Evolutionary conservation across 1,284 basidiomycete species (phyloP).

Genomic region (Irpex sp.): DNA sequence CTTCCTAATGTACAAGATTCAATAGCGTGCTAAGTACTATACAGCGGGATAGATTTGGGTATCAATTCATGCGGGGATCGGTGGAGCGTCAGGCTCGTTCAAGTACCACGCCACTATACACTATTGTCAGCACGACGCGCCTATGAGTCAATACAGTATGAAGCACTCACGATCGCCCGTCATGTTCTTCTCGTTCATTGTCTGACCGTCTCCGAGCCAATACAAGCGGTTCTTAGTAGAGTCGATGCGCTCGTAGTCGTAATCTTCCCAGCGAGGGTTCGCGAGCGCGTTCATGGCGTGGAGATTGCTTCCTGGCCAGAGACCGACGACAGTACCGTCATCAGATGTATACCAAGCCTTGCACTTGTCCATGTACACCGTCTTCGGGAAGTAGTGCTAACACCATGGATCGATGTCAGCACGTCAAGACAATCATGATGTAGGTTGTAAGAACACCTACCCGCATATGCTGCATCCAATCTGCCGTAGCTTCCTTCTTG

Average conservation of each 20-base stretch:
- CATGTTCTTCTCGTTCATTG: conserved; percentile 37
- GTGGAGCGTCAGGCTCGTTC: not conserved
- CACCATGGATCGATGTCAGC: not conserved
- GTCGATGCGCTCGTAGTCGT: conserved; percentile 46
- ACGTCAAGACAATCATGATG: not conserved
- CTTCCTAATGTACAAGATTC: not conserved
- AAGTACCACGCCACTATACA: not conserved
- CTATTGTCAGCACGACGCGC: not conserved
- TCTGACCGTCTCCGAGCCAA: conserved; percentile 57
- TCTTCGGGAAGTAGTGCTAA: conserved; percentile 48
- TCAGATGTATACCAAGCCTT: conserved; percentile 67
- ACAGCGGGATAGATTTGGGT: too few species aligned
- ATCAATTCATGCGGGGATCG: not conserved
- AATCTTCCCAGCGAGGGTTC: conserved; percentile 65
- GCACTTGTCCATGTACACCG: conserved; percentile 56
- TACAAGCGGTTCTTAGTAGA: conserved; percentile 43
- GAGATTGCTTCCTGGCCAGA: conserved; percentile 55
- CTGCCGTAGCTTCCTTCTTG: conserved; percentile 50
- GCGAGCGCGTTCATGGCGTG: conserved; percentile 46
- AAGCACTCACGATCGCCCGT: conserved; percentile 42
- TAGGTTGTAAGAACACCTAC: conserved; percentile 24
- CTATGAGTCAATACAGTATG: not conserved
- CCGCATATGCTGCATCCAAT: conserved; percentile 39
- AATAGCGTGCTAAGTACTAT: not conserved
- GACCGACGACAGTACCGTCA: conserved; percentile 51